A percentile compares a stretch with the other conserved stretches of the same genome.
These are phyloP conservation scores for Posidonia oceanica DNA, from an alignment of 116 monocot species.

Conservation along the genomic window DNA sequence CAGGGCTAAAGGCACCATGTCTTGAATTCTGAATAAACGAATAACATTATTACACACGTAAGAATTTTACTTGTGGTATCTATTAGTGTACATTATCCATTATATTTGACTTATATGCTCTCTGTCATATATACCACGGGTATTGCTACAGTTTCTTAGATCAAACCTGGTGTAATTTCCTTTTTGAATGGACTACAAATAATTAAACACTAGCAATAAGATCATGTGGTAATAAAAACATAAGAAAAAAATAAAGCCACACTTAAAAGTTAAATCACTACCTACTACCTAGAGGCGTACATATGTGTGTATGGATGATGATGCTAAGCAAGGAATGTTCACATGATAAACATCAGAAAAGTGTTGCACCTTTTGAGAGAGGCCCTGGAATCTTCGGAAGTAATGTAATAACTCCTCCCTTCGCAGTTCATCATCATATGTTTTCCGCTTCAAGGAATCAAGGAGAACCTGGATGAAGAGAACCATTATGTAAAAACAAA, in stretches of 20 bases:
- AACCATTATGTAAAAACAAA: neutral
- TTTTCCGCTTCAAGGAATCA: conserved; percentile 84
- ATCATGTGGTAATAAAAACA: too few relatives aligned
- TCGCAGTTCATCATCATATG: conserved; percentile 90
- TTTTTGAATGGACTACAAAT: too few relatives aligned
- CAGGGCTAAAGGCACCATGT: conserved; percentile 46
- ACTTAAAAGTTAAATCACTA: too few relatives aligned
- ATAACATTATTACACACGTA: neutral
- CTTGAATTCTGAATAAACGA: conserved; percentile 51
- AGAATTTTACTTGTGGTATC: too few relatives aligned
- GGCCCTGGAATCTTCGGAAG: conserved; percentile 64
- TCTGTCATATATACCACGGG: too few relatives aligned
- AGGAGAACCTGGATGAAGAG: conserved; percentile 53
- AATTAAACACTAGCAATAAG: too few relatives aligned
- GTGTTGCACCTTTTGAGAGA: conserved; percentile 40
- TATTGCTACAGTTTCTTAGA: too few relatives aligned
- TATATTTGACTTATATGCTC: too few relatives aligned
- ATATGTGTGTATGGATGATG: too few relatives aligned
- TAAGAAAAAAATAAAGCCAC: too few relatives aligned
- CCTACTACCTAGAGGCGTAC: too few relatives aligned
- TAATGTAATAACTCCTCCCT: conserved; percentile 84
- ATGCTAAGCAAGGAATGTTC: neutral
- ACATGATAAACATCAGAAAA: neutral
- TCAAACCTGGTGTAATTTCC: too few relatives aligned
- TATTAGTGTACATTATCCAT: neutral